Evolutionary conservation across 257 asterid genomes (phyloP), one percentile per base, ranked within the genome.

Genomic region (Solanum neorickii): DNA sequence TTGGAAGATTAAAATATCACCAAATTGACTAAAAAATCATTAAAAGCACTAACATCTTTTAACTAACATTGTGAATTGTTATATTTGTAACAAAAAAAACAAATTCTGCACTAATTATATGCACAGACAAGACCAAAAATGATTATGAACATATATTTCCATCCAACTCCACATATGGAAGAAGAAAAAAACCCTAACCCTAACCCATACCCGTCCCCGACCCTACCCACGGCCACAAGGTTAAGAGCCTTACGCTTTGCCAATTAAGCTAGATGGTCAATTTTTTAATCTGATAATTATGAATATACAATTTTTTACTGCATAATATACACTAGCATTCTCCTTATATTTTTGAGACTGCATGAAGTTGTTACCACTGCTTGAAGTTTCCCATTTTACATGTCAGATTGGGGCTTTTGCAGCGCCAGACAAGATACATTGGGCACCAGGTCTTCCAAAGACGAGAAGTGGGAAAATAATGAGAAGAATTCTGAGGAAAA

Each of bases 361-460:
- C 52, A 44, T 42, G 69, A 62, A 52, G 31, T 21, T 69, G 84
- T 83, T 83, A 44, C 59, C 29, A 35, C 41, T 39, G 35, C 16
- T 52, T 84, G 75, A 84, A n/a, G 27, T 31, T 37, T 84, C 65
- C 37, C 11, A n/a, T 65, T 31, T 41, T 37, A 65, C 18, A 16
- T 39, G 76, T 69, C 91, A 97, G 99, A 95, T 95, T 86, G 99
- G 99, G 89, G 99, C 99, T 87, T 95, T 97, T 88, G 99, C 98
- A 47, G 94, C 99, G 12, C 99, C 99, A 0, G 99, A 95, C 92
- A 93, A 72, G 91, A 96, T 97, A 82, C 99, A 97, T 66, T 95
- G 98, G 99, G 99, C 99, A 42, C 99, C 99, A 21, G 99, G 98
- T 25, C 98, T 97, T 52, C 99, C 99, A 62, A 97, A 97, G 96